Percentiles rank a stretch among this genome's conserved stretches.
These are phyloP conservation scores for Maudiozyma turicensis DNA, from an alignment of 805 yeast genomes.

Conservation along the genomic window DNA sequence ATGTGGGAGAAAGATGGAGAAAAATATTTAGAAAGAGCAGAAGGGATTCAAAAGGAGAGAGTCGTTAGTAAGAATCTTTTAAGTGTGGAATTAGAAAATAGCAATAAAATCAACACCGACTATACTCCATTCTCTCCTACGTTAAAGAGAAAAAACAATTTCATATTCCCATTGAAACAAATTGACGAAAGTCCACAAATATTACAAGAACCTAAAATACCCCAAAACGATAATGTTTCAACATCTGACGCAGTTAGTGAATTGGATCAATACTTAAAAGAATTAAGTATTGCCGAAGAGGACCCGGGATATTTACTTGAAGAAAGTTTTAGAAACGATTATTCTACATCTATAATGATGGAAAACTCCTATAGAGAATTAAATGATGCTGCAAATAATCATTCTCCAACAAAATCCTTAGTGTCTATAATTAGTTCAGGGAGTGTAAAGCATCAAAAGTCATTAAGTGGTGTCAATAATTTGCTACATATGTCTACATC, in stretches of 20 bases:
- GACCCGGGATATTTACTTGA: conserved; percentile 13
- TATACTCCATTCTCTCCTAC: not conserved
- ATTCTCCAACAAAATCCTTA: conserved; percentile 29
- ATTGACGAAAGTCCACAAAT: not conserved
- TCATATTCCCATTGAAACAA: conserved; percentile 15
- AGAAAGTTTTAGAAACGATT: conserved; percentile 19
- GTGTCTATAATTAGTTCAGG: conserved; percentile 19
- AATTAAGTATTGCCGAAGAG: conserved; percentile 8
- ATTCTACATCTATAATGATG: conserved; percentile 10
- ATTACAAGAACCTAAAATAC: not conserved
- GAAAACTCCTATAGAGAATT: conserved; percentile 11
- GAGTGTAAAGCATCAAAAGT: conserved; percentile 11
- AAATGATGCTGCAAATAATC: conserved; percentile 13
- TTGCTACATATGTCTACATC: conserved; percentile 3
- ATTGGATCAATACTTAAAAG: conserved; percentile 20
- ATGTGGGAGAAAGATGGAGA: conserved; percentile 20
- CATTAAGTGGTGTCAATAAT: conserved; percentile 6
- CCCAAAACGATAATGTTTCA: not conserved
- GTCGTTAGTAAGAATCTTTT: conserved; percentile 7
- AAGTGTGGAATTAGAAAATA: not conserved
- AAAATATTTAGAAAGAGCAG: conserved; percentile 10
- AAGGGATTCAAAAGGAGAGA: conserved; percentile 6
- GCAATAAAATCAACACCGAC: not conserved
- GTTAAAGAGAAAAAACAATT: conserved; percentile 7
- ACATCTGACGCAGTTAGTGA: conserved; percentile 20